Percentiles rank a stretch among this genome's conserved stretches.
phyloP scores from a whole-genome alignment of 2,329 filamentous ascomycete species.

The Curvularia hawaiiensis region DNA sequence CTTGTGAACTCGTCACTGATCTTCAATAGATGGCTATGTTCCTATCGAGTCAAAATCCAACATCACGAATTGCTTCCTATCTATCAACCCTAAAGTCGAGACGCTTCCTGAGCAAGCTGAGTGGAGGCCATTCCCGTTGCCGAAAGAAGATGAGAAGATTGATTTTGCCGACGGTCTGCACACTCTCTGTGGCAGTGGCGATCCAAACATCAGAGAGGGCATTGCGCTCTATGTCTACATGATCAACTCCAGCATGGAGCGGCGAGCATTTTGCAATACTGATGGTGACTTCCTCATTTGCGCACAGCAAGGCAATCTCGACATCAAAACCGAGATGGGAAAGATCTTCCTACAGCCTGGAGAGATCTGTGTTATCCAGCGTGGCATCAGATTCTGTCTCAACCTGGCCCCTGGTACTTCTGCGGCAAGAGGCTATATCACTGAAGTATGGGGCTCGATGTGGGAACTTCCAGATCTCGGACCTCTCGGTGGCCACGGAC shows the following conservation, averaged over 20 bases:
- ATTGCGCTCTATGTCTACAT: slow-evolving; percentile 57
- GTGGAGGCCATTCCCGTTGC: slow-evolving; percentile 52
- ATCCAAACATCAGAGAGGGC: slow-evolving; percentile 57
- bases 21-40: slow-evolving; percentile 32
- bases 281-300: slow-evolving; percentile 49
- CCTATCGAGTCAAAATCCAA: slow-evolving; percentile 39
- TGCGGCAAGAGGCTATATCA: slow-evolving; percentile 47
- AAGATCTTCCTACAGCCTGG: slow-evolving; percentile 47
- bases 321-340: slow-evolving; percentile 49
- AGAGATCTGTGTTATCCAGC: slow-evolving; percentile 50
- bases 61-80: slow-evolving; percentile 53
- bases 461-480: slow-evolving; percentile 50
- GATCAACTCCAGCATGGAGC: slow-evolving; percentile 54
- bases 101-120: slow-evolving; percentile 58
- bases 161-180: slow-evolving; percentile 57
- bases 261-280: slow-evolving; percentile 54
- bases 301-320: slow-evolving; percentile 44
- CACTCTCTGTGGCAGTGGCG: slow-evolving; percentile 57
- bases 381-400: slow-evolving; percentile 47
- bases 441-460: slow-evolving; percentile 49
- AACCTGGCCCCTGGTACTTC: slow-evolving; percentile 40
- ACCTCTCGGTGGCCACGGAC: slow-evolving; percentile 48
- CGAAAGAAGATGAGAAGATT: slow-evolving; percentile 45
- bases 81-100: slow-evolving; percentile 54
- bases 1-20: slow-evolving; percentile 15